A percentile compares a stretch with the other conserved stretches of the same genome.
phyloP scores from a whole-genome alignment of 1,284 basidiomycete genomes.

The Exsudoporus floridanus region DNA sequence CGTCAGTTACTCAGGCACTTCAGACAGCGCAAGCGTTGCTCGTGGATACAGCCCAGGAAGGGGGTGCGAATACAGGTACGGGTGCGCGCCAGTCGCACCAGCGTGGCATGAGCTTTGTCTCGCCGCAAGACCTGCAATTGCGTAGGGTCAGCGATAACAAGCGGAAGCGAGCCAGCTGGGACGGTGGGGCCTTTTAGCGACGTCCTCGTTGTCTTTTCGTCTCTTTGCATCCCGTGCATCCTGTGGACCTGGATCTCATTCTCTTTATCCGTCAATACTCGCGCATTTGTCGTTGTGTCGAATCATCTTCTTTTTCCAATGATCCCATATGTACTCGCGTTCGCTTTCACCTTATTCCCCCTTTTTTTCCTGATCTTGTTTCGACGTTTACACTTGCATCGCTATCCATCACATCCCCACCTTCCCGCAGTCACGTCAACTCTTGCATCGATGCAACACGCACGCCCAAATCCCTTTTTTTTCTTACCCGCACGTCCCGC shows the following conservation, averaged over 20 bases:
- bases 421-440: constrained; percentile 7
- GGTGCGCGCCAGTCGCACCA: constrained; percentile 41
- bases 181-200: constrained; percentile 46
- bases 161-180: constrained; percentile 76
- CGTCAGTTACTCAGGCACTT: constrained; percentile 33
- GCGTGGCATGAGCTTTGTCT: constrained; percentile 62
- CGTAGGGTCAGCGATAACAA: constrained; percentile 56
- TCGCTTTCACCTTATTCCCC: constrained; percentile 9
- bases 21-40: constrained; percentile 29
- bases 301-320: background rate
- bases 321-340: background rate
- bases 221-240: constrained; percentile 2
- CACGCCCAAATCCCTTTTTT: constrained; percentile 5
- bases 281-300: constrained; percentile 6
- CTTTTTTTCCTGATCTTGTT: constrained; percentile 6
- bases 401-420: constrained; percentile 18
- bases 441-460: constrained; percentile 19
- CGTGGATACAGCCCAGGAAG: constrained; percentile 19
- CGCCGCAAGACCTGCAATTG: constrained; percentile 65
- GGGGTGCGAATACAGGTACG: background rate
- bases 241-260: constrained; percentile 7
- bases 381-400: constrained; percentile 22
- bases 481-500: constrained; percentile 1
- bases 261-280: constrained; percentile 14
- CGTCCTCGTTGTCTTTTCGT: background rate